Percentiles rank a stretch among this genome's conserved stretches.
phyloP scores from a whole-genome alignment of 192 early-diverging fungal species.

The Backusella liffmaniae region DNA sequence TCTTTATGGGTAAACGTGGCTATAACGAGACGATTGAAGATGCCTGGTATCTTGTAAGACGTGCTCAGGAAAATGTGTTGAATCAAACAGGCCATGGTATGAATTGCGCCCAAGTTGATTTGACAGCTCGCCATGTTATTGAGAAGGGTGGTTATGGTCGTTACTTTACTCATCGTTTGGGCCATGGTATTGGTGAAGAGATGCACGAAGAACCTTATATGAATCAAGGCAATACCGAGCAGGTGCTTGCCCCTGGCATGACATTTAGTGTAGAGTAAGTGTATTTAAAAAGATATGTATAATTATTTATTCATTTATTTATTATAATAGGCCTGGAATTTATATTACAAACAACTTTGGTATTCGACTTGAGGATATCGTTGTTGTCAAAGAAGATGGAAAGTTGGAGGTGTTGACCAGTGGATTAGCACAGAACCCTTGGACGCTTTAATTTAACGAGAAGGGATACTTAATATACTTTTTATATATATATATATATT shows the following conservation, averaged over 20 bases:
- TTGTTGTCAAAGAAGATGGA: slow-evolving; percentile 34
- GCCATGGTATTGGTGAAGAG: slow-evolving; percentile 53
- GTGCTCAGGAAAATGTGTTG: slow-evolving; percentile 41
- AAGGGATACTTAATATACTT: no score
- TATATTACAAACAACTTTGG: slow-evolving; percentile 47
- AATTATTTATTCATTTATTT: not conserved
- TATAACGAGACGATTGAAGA: slow-evolving; percentile 39
- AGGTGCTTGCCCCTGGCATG: slow-evolving; percentile 42
- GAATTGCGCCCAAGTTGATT: slow-evolving; percentile 45
- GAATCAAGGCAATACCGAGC: slow-evolving; percentile 44
- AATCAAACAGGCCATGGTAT: slow-evolving; percentile 25
- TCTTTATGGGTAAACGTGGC: slow-evolving; percentile 37
- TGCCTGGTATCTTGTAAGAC: slow-evolving; percentile 48
- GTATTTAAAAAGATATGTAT: no score
- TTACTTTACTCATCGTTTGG: slow-evolving; percentile 50
- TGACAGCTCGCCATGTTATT: slow-evolving; percentile 42
- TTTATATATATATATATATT: no score
- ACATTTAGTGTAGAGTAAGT: slow-evolving; percentile 46
- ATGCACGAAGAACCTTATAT: slow-evolving; percentile 57
- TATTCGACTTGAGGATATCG: slow-evolving; percentile 33
- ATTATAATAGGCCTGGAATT: slow-evolving; percentile 40
- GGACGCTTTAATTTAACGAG: slow-evolving; percentile 23
- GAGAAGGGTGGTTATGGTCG: slow-evolving; percentile 37
- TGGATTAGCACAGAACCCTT: slow-evolving; percentile 35
- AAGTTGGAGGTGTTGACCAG: slow-evolving; percentile 28